A percentile compares a stretch with the other conserved stretches of the same genome.
These are phyloP conservation scores for Marasmius sp. DNA, from an alignment of 1,284 basidiomycete genomes.

Conservation along the genomic window DNA sequence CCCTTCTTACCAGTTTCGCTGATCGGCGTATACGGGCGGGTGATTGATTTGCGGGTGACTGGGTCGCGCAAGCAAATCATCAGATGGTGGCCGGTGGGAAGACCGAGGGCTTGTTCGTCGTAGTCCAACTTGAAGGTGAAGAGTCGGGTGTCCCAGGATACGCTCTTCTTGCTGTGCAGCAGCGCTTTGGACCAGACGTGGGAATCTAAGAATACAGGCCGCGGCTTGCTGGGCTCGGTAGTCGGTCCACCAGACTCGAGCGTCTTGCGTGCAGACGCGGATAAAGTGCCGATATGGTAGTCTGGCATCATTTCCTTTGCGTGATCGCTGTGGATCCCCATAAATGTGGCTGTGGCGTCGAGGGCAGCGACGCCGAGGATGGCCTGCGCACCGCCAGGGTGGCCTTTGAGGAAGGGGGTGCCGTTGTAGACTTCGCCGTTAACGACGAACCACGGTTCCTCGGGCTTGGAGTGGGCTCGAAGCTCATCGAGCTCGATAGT, in stretches of 20 bases:
- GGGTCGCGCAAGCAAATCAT: slow-evolving; percentile 47
- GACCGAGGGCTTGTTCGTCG: slow-evolving; percentile 48
- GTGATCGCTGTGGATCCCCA: slow-evolving; percentile 10
- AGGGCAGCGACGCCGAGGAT: slow-evolving; percentile 62
- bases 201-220: slow-evolving; percentile 43
- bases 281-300: slow-evolving; percentile 46
- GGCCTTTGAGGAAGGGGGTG: slow-evolving; percentile 54
- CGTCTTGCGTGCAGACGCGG: slow-evolving; percentile 6
- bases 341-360: slow-evolving; percentile 65
- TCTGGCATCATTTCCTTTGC: slow-evolving; percentile 17
- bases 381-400: slow-evolving; percentile 64
- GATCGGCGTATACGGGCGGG: slow-evolving; percentile 67
- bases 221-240: not conserved
- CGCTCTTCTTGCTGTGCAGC: slow-evolving; percentile 38
- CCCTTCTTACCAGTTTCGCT: slow-evolving; percentile 45
- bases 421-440: slow-evolving; percentile 43
- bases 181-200: slow-evolving; percentile 53
- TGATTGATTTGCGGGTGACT: slow-evolving; percentile 35
- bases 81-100: slow-evolving; percentile 68
- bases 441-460: not conserved
- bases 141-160: slow-evolving; percentile 52
- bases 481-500: not conserved
- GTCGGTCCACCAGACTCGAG: not conserved
- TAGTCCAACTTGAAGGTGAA: slow-evolving; percentile 54
- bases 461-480: not conserved